phyloP scores from a whole-genome alignment of 208 protist genomes.

The Crithidia sp. region DNA sequence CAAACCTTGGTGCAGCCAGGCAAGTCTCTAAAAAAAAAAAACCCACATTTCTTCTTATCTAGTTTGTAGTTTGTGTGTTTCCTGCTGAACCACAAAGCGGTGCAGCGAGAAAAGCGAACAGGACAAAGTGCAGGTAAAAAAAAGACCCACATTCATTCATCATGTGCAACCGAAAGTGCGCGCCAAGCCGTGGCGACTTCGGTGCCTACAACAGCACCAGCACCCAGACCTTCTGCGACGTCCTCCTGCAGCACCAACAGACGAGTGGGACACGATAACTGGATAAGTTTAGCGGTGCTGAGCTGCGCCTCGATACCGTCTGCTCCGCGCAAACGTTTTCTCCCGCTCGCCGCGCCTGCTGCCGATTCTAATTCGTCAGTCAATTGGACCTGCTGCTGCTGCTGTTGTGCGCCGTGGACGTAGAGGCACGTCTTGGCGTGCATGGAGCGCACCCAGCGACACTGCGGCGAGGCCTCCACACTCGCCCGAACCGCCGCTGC shows the following conservation, averaged over 20 bases:
- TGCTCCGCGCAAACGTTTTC: neutral
- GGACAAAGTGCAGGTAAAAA: neutral
- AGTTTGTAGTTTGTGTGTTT: no score
- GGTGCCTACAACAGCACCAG: constrained; percentile 16
- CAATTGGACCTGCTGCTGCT: neutral
- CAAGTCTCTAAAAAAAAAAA: no score
- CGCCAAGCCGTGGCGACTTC: constrained; percentile 16
- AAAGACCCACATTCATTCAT: neutral
- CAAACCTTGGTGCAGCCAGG: no score
- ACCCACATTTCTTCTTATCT: no score
- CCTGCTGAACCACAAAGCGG: no score
- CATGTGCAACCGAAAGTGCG: neutral
- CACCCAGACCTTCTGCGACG: constrained; percentile 15
- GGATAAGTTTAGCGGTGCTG: constrained; percentile 10
- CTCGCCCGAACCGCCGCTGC: constrained; percentile 29
- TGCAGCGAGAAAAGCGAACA: neutral
- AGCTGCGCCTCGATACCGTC: neutral
- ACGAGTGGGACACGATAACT: constrained; percentile 41
- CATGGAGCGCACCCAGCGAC: constrained; percentile 34
- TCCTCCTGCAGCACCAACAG: constrained; percentile 49
- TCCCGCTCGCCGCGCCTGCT: neutral
- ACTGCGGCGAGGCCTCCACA: constrained; percentile 37
- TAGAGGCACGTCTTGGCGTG: constrained; percentile 25
- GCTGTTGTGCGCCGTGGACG: constrained; percentile 38
- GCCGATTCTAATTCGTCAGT: neutral